Evolutionary conservation across 805 yeast genomes (phyloP).

Genomic region (Saccharomycopsis guyanensis): DNA sequence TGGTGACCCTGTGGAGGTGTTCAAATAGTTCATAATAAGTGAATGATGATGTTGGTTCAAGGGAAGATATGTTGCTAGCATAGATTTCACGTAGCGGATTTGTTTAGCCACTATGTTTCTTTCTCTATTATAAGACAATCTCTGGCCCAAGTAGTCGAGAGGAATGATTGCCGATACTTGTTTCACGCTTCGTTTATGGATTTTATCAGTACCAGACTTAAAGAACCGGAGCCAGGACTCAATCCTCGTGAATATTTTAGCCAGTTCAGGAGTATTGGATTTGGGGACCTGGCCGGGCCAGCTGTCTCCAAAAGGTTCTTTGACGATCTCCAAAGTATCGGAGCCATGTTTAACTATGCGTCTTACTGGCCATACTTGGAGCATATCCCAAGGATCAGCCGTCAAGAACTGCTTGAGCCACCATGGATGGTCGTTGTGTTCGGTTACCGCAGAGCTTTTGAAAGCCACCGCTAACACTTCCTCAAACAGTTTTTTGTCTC

Average conservation of each 20-base stretch:
- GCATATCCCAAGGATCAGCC: background rate
- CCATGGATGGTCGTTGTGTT: background rate
- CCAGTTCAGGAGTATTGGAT: too few species aligned
- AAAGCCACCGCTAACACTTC: constrained; percentile 7
- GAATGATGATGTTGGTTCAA: background rate
- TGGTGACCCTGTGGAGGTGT: background rate
- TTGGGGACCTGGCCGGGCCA: background rate
- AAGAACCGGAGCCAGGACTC: background rate
- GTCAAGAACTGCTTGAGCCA: constrained; percentile 8
- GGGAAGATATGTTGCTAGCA: background rate
- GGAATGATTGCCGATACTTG: constrained; percentile 6
- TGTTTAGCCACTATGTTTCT: constrained; percentile 10
- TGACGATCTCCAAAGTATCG: background rate
- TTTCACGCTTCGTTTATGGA: constrained; percentile 3
- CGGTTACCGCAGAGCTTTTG: background rate
- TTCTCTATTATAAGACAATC: constrained; percentile 9
- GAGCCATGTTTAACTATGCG: background rate
- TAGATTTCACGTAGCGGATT: constrained; percentile 3
- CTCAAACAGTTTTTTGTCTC: background rate
- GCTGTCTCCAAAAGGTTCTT: constrained; percentile 7
- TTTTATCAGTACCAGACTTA: background rate
- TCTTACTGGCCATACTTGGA: constrained; percentile 11
- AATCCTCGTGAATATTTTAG: background rate
- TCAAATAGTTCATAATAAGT: background rate
- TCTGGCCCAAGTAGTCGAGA: constrained; percentile 6